Conservation (phyloP, 768 basidiomycete genomes). For the Leucocoprinus sp. region DNA sequence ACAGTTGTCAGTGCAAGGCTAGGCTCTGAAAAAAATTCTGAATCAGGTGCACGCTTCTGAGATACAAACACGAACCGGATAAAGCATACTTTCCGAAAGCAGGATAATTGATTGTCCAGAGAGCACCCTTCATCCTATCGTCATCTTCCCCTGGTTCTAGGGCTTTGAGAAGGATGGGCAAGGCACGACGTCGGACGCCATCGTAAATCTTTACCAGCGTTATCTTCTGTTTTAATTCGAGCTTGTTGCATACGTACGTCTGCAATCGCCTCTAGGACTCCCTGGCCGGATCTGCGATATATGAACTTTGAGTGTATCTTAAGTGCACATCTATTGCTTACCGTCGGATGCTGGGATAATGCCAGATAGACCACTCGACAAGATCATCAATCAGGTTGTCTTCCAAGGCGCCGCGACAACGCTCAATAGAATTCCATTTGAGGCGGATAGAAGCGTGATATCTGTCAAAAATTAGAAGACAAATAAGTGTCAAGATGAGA, state of each 20-base stretch:
- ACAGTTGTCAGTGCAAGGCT: slow-evolving; percentile 52
- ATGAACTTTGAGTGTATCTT: slow-evolving; percentile 16
- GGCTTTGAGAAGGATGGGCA: slow-evolving; percentile 49
- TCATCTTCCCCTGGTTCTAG: slow-evolving; percentile 68
- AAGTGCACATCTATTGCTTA: slow-evolving; percentile 17
- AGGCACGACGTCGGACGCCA: slow-evolving; percentile 54
- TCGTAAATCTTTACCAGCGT: slow-evolving; percentile 45
- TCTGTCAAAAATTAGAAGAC: slow-evolving; percentile 23
- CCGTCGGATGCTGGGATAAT: slow-evolving; percentile 53
- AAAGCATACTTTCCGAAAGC: slow-evolving; percentile 54
- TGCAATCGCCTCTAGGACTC: slow-evolving; percentile 42
- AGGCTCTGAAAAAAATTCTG: slow-evolving; percentile 39
- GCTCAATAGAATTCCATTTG: slow-evolving; percentile 68
- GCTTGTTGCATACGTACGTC: slow-evolving; percentile 26
- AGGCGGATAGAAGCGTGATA: slow-evolving; percentile 60
- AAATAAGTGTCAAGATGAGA: not conserved
- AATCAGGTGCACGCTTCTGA: not conserved
- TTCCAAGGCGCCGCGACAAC: slow-evolving; percentile 49
- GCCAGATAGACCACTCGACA: slow-evolving; percentile 70
- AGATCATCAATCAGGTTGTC: slow-evolving; percentile 63
- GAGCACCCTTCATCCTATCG: slow-evolving; percentile 87
- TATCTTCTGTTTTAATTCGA: not conserved
- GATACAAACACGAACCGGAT: slow-evolving; percentile 25
- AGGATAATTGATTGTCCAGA: slow-evolving; percentile 67
- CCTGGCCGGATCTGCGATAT: slow-evolving; percentile 35